A percentile compares a stretch with the other conserved stretches of the same genome.
Conservation (phyloP, 257 asterid genomes). For the Ligustrum vulgare region DNA sequence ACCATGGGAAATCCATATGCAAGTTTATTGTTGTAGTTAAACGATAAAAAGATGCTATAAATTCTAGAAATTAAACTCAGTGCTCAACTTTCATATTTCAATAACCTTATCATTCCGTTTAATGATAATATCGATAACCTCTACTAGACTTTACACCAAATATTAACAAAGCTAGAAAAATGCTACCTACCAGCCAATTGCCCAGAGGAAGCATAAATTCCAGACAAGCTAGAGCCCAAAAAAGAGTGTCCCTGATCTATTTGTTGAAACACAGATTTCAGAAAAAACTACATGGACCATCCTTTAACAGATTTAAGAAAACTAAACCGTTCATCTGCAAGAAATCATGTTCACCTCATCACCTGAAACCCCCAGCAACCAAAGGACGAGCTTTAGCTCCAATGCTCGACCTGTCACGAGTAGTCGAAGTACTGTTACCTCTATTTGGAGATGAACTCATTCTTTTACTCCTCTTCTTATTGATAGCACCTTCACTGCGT, state of each 20-base stretch:
- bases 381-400: constrained; percentile 29
- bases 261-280: background rate
- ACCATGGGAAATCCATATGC: too few relatives aligned
- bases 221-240: background rate
- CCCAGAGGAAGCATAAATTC: background rate
- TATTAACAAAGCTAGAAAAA: background rate
- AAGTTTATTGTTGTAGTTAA: too few relatives aligned
- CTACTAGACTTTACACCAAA: background rate
- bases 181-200: background rate
- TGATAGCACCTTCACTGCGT: constrained; percentile 36
- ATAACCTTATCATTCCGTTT: background rate
- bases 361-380: constrained; percentile 34
- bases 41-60: too few relatives aligned
- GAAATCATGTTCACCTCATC: constrained; percentile 27
- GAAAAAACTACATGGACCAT: background rate
- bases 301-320: constrained; percentile 9
- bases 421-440: constrained; percentile 23
- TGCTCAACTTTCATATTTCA: background rate
- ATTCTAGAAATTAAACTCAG: background rate
- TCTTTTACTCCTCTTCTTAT: constrained; percentile 52
- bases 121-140: background rate
- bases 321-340: constrained; percentile 9
- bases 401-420: constrained; percentile 27
- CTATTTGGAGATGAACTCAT: constrained; percentile 24
- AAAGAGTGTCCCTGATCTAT: background rate